A percentile compares a stretch with the other conserved stretches of the same genome.
Evolutionary conservation across 495 filamentous ascomycete species (phyloP).

Genomic region (Diplogelasinospora grovesii): DNA sequence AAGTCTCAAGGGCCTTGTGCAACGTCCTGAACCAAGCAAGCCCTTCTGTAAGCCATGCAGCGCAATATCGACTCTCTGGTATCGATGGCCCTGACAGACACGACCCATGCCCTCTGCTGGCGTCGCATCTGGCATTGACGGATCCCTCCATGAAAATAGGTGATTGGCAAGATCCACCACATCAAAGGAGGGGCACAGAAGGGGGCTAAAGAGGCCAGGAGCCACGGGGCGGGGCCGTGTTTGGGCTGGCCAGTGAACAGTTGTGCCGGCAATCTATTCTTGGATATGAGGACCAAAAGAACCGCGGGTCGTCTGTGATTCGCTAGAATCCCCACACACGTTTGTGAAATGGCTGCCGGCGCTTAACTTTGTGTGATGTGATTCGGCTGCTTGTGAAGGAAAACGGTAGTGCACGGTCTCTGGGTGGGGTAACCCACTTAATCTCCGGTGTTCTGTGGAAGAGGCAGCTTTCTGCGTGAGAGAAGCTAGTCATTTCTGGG

Average conservation of each 20-base stretch:
- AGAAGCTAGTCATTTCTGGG: neutral
- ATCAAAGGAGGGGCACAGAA: no score
- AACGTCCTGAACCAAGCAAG: no score
- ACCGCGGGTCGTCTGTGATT: slow-evolving; percentile 14
- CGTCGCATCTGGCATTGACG: no score
- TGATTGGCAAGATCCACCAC: no score
- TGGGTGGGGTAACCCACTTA: slow-evolving; percentile 6
- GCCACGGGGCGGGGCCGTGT: slow-evolving; percentile 8
- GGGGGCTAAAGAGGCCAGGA: neutral
- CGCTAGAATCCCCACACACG: slow-evolving; percentile 13
- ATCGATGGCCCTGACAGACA: no score
- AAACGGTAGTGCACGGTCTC: slow-evolving; percentile 14
- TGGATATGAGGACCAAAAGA: slow-evolving; percentile 21
- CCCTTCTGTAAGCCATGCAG: no score
- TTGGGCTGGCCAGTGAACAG: slow-evolving; percentile 14
- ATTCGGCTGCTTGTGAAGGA: slow-evolving; percentile 21
- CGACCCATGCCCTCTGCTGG: no score
- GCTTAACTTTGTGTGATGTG: slow-evolving; percentile 26
- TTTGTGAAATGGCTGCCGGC: slow-evolving; percentile 28
- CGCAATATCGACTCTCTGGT: no score
- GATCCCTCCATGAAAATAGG: no score
- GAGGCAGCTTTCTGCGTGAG: neutral
- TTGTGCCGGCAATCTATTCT: slow-evolving; percentile 31
- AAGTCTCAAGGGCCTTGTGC: no score
- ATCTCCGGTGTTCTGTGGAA: slow-evolving; percentile 1